Base-by-base conservation (phyloP, 164 flowering plant species). In the Vitis amurensis region DNA sequence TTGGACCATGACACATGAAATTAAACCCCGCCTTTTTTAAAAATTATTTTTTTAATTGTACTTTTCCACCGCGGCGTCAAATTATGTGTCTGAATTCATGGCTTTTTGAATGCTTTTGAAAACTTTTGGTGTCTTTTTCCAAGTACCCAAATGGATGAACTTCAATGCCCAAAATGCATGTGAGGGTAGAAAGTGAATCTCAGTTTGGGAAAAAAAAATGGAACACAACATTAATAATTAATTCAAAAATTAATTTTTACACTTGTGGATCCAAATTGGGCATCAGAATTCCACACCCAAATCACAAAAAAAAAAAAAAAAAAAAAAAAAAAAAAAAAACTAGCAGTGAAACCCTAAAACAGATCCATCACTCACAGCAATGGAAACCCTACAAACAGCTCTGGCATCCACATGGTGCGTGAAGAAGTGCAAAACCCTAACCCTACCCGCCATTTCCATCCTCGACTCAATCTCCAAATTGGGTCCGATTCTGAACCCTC, bases 311-410 rank as follows among this genome's bases (percentile, higher is more conserved):
- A 50, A 55, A 17, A 17, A 17, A 17, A 17, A 17, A 17, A 17
- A 17, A 17, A 17, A 62, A 15, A 23, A 51, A 23, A 61, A 27
- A 11, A 14, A 55, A 9, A 0, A 9, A 13, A 30, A 65, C 63
- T 74, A 89, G 73, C 95, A 91, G 49, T 84, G 92, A 71, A 90
- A 88, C 15, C 91, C 98, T 13, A 91, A 66, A 5, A 94, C 97
- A 67, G 96, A 85, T 59, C 99, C 98, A 81, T 89, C 96, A 68
- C 67, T 80, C 16, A 84, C 90, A 50, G 83, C 59, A 69, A 95
- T 73, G 4, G 76, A 75, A 2, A 92, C 88, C 56, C 77, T 69
- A 71, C 99, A 95, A 0, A 69, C 74, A 13, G 80, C 70, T 15
- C 61, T 77, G 1, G 88, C 73, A 64, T 83, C 89, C 68, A 89